Percentiles rank a stretch among this genome's conserved stretches.
phyloP scores from a whole-genome alignment of 306 rosid genomes.

The Lotus japonicus region DNA sequence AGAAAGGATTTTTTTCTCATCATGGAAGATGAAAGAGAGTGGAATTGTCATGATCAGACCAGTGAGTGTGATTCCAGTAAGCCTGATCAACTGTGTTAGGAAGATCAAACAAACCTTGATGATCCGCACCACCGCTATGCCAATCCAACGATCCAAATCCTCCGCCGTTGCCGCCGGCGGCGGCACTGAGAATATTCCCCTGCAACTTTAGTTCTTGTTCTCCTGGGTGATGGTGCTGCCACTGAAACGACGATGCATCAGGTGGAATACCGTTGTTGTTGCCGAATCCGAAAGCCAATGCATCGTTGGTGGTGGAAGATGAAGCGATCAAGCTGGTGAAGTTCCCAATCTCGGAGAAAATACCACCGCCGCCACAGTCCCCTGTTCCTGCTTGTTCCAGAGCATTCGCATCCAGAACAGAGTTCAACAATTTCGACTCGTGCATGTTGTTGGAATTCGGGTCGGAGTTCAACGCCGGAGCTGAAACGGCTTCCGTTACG shows the following conservation, averaged over 20 bases:
- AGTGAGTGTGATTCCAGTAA: conserved; percentile 81
- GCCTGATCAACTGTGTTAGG: conserved; percentile 76
- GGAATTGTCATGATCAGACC: conserved; percentile 75
- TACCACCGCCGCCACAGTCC: conserved; percentile 29
- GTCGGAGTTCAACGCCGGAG: conserved; percentile 33
- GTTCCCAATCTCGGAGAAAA: conserved; percentile 74
- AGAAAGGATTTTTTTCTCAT: neutral
- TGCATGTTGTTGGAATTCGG: conserved; percentile 18
- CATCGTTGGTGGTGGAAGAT: conserved; percentile 21
- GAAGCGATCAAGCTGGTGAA: conserved; percentile 64
- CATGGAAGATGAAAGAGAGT: conserved; percentile 78
- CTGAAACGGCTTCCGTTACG: conserved; percentile 44
- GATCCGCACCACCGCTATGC: conserved; percentile 45
- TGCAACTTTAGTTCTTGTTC: conserved; percentile 38
- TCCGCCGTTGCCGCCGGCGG: conserved; percentile 14
- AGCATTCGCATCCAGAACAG: conserved; percentile 24
- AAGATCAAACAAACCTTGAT: conserved; percentile 77
- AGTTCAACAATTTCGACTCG: conserved; percentile 35
- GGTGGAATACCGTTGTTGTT: conserved; percentile 9
- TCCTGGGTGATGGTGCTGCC: conserved; percentile 31
- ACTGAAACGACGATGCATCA: conserved; percentile 53
- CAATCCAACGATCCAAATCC: conserved; percentile 84
- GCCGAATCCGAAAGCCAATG: conserved; percentile 48
- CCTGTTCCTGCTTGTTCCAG: conserved; percentile 27
- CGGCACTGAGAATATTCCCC: conserved; percentile 36